These are phyloP conservation scores for Flaveria ramosissima DNA, from an alignment of 129 eudicot genomes.

Conservation along the genomic window DNA sequence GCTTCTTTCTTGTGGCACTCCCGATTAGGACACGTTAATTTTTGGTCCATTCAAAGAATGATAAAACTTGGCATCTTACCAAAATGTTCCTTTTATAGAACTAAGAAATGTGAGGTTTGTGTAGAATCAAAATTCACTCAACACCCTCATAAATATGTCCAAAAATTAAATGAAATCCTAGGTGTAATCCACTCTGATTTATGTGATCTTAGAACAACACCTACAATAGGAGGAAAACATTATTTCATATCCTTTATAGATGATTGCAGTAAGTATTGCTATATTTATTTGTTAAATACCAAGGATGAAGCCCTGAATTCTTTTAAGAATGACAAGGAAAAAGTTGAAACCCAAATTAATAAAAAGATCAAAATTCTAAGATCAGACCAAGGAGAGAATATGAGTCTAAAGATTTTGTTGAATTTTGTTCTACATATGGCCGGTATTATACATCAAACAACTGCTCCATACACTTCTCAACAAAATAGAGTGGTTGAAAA, in stretches of 20 bases:
- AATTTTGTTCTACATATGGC: background rate
- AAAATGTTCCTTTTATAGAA: background rate
- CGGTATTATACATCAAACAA: background rate
- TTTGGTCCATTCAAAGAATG: background rate
- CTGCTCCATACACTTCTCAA: background rate
- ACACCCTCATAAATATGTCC: background rate
- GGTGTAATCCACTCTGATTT: background rate
- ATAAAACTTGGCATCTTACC: slow-evolving; percentile 8
- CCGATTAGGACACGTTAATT: background rate
- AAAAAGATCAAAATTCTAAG: background rate
- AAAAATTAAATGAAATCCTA: background rate
- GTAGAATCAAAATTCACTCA: background rate
- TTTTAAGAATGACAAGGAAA: background rate
- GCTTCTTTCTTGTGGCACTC: background rate
- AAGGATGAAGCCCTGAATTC: background rate
- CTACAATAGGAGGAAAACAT: background rate
- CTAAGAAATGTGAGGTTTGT: background rate
- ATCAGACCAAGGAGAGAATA: background rate
- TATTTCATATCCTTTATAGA: background rate
- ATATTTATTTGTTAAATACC: background rate
- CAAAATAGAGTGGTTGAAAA: background rate
- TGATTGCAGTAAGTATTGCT: background rate
- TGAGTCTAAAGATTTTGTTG: background rate
- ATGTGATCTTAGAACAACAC: background rate
- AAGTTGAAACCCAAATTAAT: background rate